phyloP scores from a whole-genome alignment of 106 monocot species.

The Alisma plantagoaquatica region DNA sequence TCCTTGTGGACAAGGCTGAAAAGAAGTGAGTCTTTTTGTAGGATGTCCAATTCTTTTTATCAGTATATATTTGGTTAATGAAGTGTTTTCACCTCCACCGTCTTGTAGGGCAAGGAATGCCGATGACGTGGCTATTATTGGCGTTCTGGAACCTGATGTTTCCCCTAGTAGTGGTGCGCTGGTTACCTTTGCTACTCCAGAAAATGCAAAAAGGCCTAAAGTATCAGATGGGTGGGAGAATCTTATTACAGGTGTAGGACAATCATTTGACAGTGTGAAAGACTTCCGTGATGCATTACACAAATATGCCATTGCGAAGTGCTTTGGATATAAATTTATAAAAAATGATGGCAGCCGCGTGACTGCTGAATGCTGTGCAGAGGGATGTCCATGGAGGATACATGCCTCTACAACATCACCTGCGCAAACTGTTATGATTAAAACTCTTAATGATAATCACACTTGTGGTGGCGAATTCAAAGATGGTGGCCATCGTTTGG shows the following conservation, averaged over 20 bases:
- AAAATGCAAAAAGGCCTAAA: slow-evolving; percentile 23
- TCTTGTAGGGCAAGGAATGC: too few species aligned
- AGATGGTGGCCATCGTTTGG: slow-evolving; percentile 55
- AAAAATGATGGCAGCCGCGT: slow-evolving; percentile 82
- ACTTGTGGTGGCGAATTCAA: slow-evolving; percentile 44
- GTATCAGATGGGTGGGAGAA: slow-evolving; percentile 52
- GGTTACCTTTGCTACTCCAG: slow-evolving; percentile 3
- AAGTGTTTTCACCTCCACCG: too few species aligned
- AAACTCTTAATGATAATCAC: slow-evolving; percentile 64
- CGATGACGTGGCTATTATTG: not conserved
- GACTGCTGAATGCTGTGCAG: slow-evolving; percentile 67
- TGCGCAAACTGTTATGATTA: slow-evolving; percentile 56
- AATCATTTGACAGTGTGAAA: slow-evolving; percentile 59
- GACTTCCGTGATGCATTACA: slow-evolving; percentile 84
- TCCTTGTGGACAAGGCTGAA: slow-evolving; percentile 44
- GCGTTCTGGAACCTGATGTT: not conserved
- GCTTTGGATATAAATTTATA: slow-evolving; percentile 70
- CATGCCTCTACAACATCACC: slow-evolving; percentile 60
- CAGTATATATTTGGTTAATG: too few species aligned
- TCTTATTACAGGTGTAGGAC: slow-evolving; percentile 76
- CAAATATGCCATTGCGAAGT: slow-evolving; percentile 86
- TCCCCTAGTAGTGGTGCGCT: slow-evolving; percentile 19
- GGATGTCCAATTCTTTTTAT: too few species aligned
- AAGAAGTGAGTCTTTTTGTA: slow-evolving; percentile 37
- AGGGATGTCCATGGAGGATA: slow-evolving; percentile 86